Conservation (phyloP, 1,284 basidiomycete genomes). For the Microstroma glucosiphilum region DNA sequence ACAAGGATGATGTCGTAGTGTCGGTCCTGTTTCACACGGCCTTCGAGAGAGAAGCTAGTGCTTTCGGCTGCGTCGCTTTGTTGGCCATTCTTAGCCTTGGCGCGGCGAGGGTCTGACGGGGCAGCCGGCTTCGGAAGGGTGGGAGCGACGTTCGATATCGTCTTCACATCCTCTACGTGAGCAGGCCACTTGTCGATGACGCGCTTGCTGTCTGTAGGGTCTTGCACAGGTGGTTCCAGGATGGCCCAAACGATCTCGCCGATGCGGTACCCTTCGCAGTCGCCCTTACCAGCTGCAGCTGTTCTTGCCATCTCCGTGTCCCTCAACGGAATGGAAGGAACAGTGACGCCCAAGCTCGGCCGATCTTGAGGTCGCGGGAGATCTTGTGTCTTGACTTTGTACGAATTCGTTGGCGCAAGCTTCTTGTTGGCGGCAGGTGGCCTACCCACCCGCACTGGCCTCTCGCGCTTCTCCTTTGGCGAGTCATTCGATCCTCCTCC, state of each 20-base stretch:
- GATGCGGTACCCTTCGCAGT: constrained; percentile 28
- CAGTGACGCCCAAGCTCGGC: not conserved
- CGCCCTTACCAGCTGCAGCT: constrained; percentile 14
- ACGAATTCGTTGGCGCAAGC: constrained; percentile 11
- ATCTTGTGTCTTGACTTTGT: constrained; percentile 21
- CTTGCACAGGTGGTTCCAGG: constrained; percentile 23
- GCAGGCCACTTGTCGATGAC: constrained; percentile 24
- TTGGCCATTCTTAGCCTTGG: not conserved
- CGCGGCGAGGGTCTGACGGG: too few relatives aligned
- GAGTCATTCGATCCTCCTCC: constrained; percentile 4
- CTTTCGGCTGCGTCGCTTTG: not conserved
- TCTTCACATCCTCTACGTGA: constrained; percentile 17
- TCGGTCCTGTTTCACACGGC: constrained; percentile 10
- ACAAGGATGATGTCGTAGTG: constrained; percentile 24
- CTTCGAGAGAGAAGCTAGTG: constrained; percentile 7
- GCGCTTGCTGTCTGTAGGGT: constrained; percentile 11
- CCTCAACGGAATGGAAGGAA: constrained; percentile 22
- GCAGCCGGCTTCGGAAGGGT: too few relatives aligned
- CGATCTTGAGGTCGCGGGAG: constrained; percentile 16
- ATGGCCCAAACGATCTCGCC: constrained; percentile 28
- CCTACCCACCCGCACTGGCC: constrained; percentile 3
- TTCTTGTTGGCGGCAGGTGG: constrained; percentile 2
- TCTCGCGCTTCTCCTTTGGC: constrained; percentile 14
- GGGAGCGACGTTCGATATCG: not conserved
- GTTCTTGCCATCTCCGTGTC: constrained; percentile 17